Base-by-base conservation (phyloP, 148 eudicot genomes). In the Amaranthus palmeri region DNA sequence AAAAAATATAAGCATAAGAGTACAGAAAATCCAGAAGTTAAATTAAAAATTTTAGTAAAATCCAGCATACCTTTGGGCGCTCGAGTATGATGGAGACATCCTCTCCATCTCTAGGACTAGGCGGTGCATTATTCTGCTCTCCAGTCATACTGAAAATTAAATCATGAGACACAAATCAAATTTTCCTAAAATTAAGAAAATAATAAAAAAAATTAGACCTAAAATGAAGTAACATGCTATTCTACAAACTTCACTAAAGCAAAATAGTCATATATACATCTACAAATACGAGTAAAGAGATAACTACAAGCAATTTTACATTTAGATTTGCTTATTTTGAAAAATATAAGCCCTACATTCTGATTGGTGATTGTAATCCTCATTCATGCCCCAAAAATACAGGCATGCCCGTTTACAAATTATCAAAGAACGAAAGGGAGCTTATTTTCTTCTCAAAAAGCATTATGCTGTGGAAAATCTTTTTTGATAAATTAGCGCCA, bases 21-120 rank as follows among this genome's bases (percentile, higher is more conserved):
- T 42, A 57, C 18, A 47, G 56, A 48, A 18, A 58, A 46, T 49
- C 44, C 41, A 68, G 18, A 17, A 12, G 54, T 6, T 18, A 66
- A 42, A 55, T 15, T 15, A 25, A 9, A 9, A 56, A 36, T n/a
- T 15, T 62, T 42, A 68, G 25, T 72, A 51, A 18, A 17, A 56
- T 59, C 60, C 4, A 13, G 48, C 74, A 72, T 88, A 96, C 99
- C 92, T 82, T 85, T 55, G 93, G 92, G 52, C 81, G 92, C 70
- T 86, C 93, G 63, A 85, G 81, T 59, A 83, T 81, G 68, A 80
- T 81, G 65, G 99, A 77, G 47, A 77, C 83, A 82, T 96, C 96
- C 68, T 92, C 97, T 42, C 96, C 90, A 45, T 90, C 93, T 77
- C 90, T 88, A 71, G 96, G 97, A 79, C 92, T 92, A 60, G 96